Evolutionary conservation across 2,329 filamentous ascomycete species (phyloP).

Genomic region (Colletotrichum sp.): DNA sequence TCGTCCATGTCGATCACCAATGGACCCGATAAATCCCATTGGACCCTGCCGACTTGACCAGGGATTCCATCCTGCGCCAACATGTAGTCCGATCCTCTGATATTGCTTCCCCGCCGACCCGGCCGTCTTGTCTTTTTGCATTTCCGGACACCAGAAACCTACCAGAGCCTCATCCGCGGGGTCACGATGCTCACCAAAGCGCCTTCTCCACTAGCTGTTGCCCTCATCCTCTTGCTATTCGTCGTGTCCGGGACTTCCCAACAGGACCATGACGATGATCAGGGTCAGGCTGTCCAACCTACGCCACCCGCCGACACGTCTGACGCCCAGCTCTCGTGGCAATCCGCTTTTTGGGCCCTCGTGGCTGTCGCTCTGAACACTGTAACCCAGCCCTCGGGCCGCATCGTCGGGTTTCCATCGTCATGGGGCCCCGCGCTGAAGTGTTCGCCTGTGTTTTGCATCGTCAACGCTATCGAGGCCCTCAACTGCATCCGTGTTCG

Average conservation of each 20-base stretch:
- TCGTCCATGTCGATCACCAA: neutral
- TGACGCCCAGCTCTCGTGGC: neutral
- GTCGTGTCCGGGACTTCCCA: neutral
- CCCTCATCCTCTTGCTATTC: neutral
- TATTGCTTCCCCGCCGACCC: neutral
- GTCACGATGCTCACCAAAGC: neutral
- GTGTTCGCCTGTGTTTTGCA: neutral
- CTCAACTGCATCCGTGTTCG: neutral
- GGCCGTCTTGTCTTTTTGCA: neutral
- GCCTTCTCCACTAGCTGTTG: neutral
- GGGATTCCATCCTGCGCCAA: neutral
- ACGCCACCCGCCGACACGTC: neutral
- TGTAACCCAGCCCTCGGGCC: neutral
- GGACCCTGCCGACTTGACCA: constrained; percentile 6
- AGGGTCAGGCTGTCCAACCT: neutral
- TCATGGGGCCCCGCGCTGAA: neutral
- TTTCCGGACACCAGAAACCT: neutral
- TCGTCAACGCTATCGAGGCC: neutral
- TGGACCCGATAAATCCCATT: neutral
- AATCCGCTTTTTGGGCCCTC: neutral
- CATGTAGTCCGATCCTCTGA: neutral
- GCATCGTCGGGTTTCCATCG: neutral
- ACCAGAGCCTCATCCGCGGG: constrained; percentile 3
- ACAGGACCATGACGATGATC: neutral
- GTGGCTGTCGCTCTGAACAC: neutral